phyloP scores from a whole-genome alignment of 495 filamentous ascomycete genomes.

The Trichoderma reesei region DNA sequence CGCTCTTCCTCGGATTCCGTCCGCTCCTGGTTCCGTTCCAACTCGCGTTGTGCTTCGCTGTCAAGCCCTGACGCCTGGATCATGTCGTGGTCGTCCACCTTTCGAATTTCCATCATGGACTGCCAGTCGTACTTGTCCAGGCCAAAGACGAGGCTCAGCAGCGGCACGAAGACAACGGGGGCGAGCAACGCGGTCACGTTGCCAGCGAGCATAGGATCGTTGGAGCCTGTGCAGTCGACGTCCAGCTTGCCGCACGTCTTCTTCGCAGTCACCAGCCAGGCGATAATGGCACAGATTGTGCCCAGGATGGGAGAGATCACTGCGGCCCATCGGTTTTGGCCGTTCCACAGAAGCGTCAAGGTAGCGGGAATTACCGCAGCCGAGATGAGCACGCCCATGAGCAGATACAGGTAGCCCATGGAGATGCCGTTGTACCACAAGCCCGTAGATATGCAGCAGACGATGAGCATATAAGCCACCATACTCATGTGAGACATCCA shows the following conservation, averaged over 20 bases:
- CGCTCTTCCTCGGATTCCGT: conserved; percentile 39
- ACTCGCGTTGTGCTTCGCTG: conserved; percentile 33
- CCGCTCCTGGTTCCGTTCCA: conserved; percentile 11
- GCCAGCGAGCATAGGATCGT: conserved; percentile 73
- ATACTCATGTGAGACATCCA: conserved; percentile 38
- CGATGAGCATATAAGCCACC: conserved; percentile 36
- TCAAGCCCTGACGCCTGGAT: conserved; percentile 52
- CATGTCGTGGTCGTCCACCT: conserved; percentile 62
- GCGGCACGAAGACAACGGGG: conserved; percentile 61
- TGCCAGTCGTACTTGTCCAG: conserved; percentile 67
- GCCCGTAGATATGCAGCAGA: conserved; percentile 25
- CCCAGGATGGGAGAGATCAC: conserved; percentile 52
- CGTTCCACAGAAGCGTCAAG: conserved; percentile 58
- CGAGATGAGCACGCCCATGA: conserved; percentile 66
- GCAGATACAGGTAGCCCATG: conserved; percentile 54
- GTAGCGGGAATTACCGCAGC: conserved; percentile 62
- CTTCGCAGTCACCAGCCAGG: conserved; percentile 64
- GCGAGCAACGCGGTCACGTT: conserved; percentile 59
- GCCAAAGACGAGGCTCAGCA: conserved; percentile 55
- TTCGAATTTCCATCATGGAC: conserved; percentile 62
- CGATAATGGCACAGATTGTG: conserved; percentile 51
- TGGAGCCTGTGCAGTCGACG: conserved; percentile 53
- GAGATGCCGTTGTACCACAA: conserved; percentile 45
- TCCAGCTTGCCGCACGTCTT: conserved; percentile 49
- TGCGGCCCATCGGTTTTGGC: conserved; percentile 56